Percentiles rank a stretch among this genome's conserved stretches.
Evolutionary conservation across 257 asterid genomes (phyloP).

Genomic region (Ilex aquifolium): DNA sequence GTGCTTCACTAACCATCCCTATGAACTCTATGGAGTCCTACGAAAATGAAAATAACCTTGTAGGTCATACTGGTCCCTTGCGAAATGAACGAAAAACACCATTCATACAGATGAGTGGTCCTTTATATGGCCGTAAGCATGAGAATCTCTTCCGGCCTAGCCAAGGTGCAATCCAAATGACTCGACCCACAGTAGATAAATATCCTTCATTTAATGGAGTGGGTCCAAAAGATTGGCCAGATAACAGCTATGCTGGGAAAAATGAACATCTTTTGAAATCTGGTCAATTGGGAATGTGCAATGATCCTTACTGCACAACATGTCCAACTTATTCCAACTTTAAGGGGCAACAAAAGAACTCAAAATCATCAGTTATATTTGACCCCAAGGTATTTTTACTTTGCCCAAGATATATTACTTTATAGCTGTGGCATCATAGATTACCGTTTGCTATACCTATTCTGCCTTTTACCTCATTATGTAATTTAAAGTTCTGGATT

Average conservation of each 20-base stretch:
- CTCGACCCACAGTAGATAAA: conserved; percentile 36
- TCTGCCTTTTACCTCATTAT: background rate
- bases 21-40: conserved; percentile 36
- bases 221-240: conserved; percentile 36
- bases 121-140: conserved; percentile 33
- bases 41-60: conserved; percentile 31
- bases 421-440: too few species aligned
- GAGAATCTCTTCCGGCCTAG: conserved; percentile 42
- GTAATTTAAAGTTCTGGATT: background rate
- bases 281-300: conserved; percentile 93
- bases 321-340: conserved; percentile 65
- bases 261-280: conserved; percentile 80
- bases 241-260: conserved; percentile 33
- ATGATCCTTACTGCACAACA: conserved; percentile 89
- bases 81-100: conserved; percentile 38
- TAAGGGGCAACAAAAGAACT: conserved; percentile 37
- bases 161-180: conserved; percentile 22
- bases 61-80: conserved; percentile 76
- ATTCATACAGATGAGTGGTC: conserved; percentile 58
- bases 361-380: conserved; percentile 42
- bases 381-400: conserved; percentile 58
- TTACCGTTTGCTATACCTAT: too few species aligned
- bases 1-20: conserved; percentile 71
- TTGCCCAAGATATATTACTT: background rate
- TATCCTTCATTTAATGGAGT: conserved; percentile 38